These are phyloP conservation scores for Tolypocladium amazonense DNA, from an alignment of 2,329 filamentous ascomycete species.

Conservation along the genomic window DNA sequence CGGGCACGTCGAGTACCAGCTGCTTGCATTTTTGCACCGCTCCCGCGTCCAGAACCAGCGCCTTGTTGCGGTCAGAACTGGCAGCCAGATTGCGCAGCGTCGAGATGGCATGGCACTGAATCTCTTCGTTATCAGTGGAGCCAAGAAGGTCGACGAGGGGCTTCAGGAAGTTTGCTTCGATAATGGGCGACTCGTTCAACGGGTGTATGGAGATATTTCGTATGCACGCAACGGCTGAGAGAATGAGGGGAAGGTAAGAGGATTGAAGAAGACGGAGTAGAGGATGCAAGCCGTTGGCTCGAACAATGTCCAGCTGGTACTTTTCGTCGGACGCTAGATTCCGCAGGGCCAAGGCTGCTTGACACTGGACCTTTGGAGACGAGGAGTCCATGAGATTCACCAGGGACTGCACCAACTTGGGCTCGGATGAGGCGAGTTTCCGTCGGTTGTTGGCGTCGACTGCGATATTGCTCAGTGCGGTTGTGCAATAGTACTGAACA, in stretches of 20 bases:
- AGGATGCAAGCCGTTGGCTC: slow-evolving; percentile 73
- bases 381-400: slow-evolving; percentile 97
- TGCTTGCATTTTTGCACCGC: slow-evolving; percentile 99
- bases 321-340: slow-evolving; percentile 97
- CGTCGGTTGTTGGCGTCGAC: slow-evolving; percentile 87
- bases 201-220: slow-evolving; percentile 98
- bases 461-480: slow-evolving; percentile 94
- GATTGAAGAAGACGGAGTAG: slow-evolving; percentile 86
- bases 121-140: slow-evolving; percentile 95
- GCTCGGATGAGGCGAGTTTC: slow-evolving; percentile 82
- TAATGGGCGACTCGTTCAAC: slow-evolving; percentile 94
- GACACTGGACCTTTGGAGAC: slow-evolving; percentile 95
- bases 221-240: slow-evolving; percentile 95
- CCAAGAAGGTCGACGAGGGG: slow-evolving; percentile 89
- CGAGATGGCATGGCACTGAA: slow-evolving; percentile 97
- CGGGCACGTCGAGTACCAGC: slow-evolving; percentile 80
- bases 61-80: slow-evolving; percentile 95
- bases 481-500: slow-evolving; percentile 99
- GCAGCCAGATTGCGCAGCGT: slow-evolving; percentile 91
- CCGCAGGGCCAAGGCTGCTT: slow-evolving; percentile 84
- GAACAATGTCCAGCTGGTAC: slow-evolving; percentile 95
- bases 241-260: slow-evolving; percentile 87
- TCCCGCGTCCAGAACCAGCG: slow-evolving; percentile 90
- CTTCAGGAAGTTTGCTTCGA: slow-evolving; percentile 91
- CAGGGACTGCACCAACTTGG: slow-evolving; percentile 82